Evolutionary conservation across 2,329 filamentous ascomycete genomes (phyloP).

Genomic region (Huntiella moniliformis): DNA sequence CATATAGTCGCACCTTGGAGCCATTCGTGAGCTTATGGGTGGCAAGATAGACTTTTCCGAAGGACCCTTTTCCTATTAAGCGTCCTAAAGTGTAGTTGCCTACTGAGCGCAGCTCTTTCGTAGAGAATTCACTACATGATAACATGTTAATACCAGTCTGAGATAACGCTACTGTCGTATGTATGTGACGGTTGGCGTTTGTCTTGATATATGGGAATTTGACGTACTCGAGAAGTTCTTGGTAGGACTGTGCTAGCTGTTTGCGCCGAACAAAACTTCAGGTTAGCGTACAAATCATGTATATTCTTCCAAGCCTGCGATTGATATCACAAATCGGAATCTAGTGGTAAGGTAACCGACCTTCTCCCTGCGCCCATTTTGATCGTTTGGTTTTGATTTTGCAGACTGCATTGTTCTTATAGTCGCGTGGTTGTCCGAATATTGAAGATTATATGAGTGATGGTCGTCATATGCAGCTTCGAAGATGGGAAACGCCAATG

Average conservation of each 20-base stretch:
- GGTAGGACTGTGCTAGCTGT: slow-evolving; percentile 90
- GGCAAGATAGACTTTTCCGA: slow-evolving; percentile 94
- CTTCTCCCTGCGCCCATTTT: slow-evolving; percentile 44
- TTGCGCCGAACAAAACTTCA: background rate
- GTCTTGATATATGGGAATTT: background rate
- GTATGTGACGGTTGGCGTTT: background rate
- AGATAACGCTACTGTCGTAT: background rate
- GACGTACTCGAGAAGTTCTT: slow-evolving; percentile 80
- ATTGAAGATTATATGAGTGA: too few relatives aligned
- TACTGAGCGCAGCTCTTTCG: slow-evolving; percentile 74
- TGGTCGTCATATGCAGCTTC: too few relatives aligned
- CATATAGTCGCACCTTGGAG: slow-evolving; percentile 53
- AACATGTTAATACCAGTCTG: background rate
- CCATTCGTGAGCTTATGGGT: slow-evolving; percentile 96
- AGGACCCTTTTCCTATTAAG: slow-evolving; percentile 91
- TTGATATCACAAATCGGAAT: background rate
- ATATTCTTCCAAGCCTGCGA: background rate
- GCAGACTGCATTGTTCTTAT: slow-evolving; percentile 26
- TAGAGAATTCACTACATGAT: slow-evolving; percentile 75
- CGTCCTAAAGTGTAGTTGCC: slow-evolving; percentile 87
- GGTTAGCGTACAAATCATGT: too few relatives aligned
- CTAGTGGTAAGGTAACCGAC: slow-evolving; percentile 15
- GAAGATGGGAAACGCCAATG: too few relatives aligned
- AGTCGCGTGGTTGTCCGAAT: too few relatives aligned
- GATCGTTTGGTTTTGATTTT: slow-evolving; percentile 35